Conservation (phyloP, 257 asterid genomes). For the Voacanga thouarsii region DNA sequence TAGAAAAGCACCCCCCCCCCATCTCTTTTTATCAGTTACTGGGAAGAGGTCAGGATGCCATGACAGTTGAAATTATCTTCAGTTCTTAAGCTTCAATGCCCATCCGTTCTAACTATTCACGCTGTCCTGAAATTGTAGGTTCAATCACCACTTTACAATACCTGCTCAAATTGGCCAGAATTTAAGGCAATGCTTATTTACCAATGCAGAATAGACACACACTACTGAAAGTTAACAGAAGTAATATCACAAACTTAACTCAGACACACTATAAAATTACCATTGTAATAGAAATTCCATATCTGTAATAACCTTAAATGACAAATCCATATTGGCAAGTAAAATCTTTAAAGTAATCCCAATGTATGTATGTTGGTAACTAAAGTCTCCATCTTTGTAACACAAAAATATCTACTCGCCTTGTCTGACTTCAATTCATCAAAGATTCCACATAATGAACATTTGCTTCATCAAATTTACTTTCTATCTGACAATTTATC, state of each 20-base stretch:
- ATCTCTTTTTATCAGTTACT: too few relatives aligned
- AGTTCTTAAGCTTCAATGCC: background rate
- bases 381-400: background rate
- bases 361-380: background rate
- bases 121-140: background rate
- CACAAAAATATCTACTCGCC: background rate
- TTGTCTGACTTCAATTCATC: background rate
- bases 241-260: background rate
- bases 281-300: background rate
- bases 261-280: background rate
- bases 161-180: background rate
- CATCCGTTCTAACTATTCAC: background rate
- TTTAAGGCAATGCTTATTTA: background rate
- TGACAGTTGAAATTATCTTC: background rate
- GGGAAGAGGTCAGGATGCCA: background rate
- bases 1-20: too few relatives aligned
- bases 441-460: background rate
- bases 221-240: background rate
- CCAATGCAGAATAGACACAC: background rate
- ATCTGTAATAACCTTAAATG: background rate
- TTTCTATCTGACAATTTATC: background rate
- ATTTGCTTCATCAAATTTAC: background rate
- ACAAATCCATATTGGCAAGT: background rate
- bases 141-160: background rate
- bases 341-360: background rate